Evolutionary conservation across 768 basidiomycete species (phyloP).

Genomic region (Mycena albidolilacea): DNA sequence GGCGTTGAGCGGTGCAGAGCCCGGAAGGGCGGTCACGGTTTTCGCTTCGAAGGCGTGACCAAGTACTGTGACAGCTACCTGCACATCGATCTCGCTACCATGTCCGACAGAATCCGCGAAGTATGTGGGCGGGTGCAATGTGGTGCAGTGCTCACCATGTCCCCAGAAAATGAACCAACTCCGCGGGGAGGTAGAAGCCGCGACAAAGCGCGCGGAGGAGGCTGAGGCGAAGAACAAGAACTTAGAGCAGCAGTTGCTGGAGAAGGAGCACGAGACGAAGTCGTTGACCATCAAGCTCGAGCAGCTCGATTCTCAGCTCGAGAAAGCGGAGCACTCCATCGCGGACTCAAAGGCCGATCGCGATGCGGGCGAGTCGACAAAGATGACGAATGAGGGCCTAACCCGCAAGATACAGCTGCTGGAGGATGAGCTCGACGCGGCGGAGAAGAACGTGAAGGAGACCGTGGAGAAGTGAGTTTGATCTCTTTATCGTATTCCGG

Average conservation of each 20-base stretch:
- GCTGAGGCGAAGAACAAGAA: slow-evolving; percentile 90
- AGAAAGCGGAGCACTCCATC: slow-evolving; percentile 79
- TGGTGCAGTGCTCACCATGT: slow-evolving; percentile 1
- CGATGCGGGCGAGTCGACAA: slow-evolving; percentile 79
- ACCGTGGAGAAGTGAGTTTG: slow-evolving; percentile 92
- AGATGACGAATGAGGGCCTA: slow-evolving; percentile 81
- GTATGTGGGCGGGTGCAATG: slow-evolving; percentile 44
- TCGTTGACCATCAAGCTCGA: slow-evolving; percentile 83
- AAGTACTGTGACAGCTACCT: slow-evolving; percentile 4
- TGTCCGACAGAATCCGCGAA: slow-evolving; percentile 67
- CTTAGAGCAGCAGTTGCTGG: slow-evolving; percentile 78
- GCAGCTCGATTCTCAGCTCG: slow-evolving; percentile 76
- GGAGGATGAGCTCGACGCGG: slow-evolving; percentile 95
- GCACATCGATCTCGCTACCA: slow-evolving; percentile 44
- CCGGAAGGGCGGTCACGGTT: slow-evolving; percentile 7
- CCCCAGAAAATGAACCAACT: slow-evolving; percentile 81
- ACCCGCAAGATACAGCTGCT: slow-evolving; percentile 89
- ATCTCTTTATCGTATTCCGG: slow-evolving; percentile 4
- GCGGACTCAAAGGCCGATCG: slow-evolving; percentile 73
- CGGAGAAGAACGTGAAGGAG: slow-evolving; percentile 97
- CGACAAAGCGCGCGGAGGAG: slow-evolving; percentile 86
- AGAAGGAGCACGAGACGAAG: slow-evolving; percentile 88
- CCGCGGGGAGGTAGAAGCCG: slow-evolving; percentile 88
- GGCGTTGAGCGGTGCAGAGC: not conserved
- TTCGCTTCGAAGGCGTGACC: not conserved